A percentile compares a stretch with the other conserved stretches of the same genome.
Evolutionary conservation across 805 yeast species (phyloP).

Genomic region (Ogataea nonfermentans): DNA sequence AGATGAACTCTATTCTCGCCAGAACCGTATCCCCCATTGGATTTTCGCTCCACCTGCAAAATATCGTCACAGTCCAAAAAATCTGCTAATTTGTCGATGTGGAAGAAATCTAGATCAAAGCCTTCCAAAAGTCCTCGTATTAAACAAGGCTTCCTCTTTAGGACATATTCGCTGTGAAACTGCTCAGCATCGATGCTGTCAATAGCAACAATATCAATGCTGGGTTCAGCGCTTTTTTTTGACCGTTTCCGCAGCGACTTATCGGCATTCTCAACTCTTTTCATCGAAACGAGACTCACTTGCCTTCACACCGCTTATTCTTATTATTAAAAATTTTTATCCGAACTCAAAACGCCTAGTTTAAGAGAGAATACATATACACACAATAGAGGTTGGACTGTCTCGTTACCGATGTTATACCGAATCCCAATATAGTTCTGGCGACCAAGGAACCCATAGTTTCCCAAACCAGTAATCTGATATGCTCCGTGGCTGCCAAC

Average conservation of each 20-base stretch:
- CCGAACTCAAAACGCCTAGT: too few relatives aligned
- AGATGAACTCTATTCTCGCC: conserved; percentile 54
- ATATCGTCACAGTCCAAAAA: conserved; percentile 30
- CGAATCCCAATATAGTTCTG: too few relatives aligned
- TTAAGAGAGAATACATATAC: too few relatives aligned
- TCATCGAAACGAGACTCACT: background rate
- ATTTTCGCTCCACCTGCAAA: conserved; percentile 58
- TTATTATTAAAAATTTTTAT: too few relatives aligned
- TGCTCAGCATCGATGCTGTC: conserved; percentile 18
- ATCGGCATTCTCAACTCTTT: conserved; percentile 2
- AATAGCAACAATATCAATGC: conserved; percentile 9
- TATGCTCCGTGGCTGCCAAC: background rate
- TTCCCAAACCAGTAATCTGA: background rate
- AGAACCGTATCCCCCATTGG: conserved; percentile 65
- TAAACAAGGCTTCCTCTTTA: conserved; percentile 49
- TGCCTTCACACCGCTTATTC: too few relatives aligned
- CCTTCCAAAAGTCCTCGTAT: conserved; percentile 40
- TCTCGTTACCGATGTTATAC: too few relatives aligned
- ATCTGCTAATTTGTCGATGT: conserved; percentile 35
- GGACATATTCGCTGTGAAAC: conserved; percentile 42
- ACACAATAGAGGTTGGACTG: too few relatives aligned
- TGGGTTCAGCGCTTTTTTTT: background rate
- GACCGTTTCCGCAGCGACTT: background rate
- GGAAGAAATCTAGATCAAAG: conserved; percentile 35
- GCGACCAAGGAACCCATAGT: too few relatives aligned